Evolutionary conservation across 306 rosid species (phyloP).

Genomic region (Citrullus colocynthis): DNA sequence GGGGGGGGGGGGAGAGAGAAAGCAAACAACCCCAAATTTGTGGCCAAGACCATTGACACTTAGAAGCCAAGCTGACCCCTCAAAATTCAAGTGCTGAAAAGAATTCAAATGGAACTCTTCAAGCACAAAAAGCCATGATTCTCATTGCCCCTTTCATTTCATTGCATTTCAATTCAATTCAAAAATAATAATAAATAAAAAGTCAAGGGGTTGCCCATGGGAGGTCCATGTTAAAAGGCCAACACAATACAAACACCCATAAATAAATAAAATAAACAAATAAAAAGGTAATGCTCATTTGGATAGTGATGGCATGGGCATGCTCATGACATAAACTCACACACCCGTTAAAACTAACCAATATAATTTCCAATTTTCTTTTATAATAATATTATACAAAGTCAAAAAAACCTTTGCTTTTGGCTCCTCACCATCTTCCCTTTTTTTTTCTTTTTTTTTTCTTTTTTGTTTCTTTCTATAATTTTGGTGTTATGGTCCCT

Average conservation of each 20-base stretch:
- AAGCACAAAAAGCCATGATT: constrained; percentile 18
- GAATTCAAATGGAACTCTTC: constrained; percentile 6
- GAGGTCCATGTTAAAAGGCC: constrained; percentile 49
- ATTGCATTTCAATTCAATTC: not conserved
- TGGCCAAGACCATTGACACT: not conserved
- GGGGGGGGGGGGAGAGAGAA: too few species aligned
- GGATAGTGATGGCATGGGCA: constrained; percentile 16
- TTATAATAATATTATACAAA: not conserved
- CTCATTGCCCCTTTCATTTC: constrained; percentile 15
- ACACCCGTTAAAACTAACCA: constrained; percentile 9
- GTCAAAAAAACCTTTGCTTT: not conserved
- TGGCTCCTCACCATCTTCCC: not conserved
- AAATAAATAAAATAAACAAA: not conserved
- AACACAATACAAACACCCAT: not conserved
- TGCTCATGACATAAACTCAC: constrained; percentile 2
- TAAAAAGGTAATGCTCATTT: constrained; percentile 7
- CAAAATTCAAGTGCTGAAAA: not conserved
- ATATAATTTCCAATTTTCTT: not conserved
- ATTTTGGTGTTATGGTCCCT: not conserved
- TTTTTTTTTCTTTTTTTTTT: not conserved
- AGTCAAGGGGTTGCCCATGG: constrained; percentile 22
- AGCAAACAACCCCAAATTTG: not conserved
- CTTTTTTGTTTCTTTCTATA: not conserved
- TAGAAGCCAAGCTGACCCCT: constrained; percentile 14
- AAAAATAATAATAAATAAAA: not conserved